Base-by-base conservation (phyloP, 768 basidiomycete species). In the Boletus vinaceobasis region DNA sequence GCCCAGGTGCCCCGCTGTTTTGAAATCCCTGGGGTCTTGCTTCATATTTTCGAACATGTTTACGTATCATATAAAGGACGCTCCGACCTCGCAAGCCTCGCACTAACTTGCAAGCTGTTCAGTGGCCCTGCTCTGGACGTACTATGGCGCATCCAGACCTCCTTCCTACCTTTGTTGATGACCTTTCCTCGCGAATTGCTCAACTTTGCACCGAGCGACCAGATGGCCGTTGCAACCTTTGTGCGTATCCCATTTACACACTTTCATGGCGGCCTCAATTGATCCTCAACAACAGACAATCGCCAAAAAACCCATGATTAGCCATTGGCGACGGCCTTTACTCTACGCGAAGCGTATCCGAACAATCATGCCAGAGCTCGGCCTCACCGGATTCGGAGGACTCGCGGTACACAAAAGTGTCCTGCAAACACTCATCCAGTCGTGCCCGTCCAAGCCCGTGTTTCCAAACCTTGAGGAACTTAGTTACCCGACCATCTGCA, bases 401-500 rank as follows among this genome's bases (percentile, higher is more conserved):
- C 7, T 60, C 42, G 44, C 35, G 1, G 51, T 66, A 0, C 61
- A 63, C 10, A 52, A 63, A 26, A 60, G 19, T 31, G 52, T 65
- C 15, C n/a, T 63, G 11, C 55, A 57, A 37, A 57, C 56, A 0
- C 61, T 65, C 38, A 33, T 60, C n/a, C 51, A 66, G 11, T 57
- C 64, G 4, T 65, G 64, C 17, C 63, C 63, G 2, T 57, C 56
- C 45, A 53, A 53, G 27, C 60, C 64, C 13, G 19, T 64, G 13
- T 57, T 65, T 23, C 61, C 58, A 17, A 66, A 63, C 39, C 61
- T 66, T 2, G 61, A 66, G 56, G 64, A 65, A 39, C 64, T 65
- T 31, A 38, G 35, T 5, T 55, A 54, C 11, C 17, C 52, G 1
- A 50, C 52, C 2, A 52, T 66, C 5, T 66, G 61, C 36, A 65